Evolutionary conservation across 495 filamentous ascomycete genomes (phyloP).

Genomic region (Amorphotheca resinae): DNA sequence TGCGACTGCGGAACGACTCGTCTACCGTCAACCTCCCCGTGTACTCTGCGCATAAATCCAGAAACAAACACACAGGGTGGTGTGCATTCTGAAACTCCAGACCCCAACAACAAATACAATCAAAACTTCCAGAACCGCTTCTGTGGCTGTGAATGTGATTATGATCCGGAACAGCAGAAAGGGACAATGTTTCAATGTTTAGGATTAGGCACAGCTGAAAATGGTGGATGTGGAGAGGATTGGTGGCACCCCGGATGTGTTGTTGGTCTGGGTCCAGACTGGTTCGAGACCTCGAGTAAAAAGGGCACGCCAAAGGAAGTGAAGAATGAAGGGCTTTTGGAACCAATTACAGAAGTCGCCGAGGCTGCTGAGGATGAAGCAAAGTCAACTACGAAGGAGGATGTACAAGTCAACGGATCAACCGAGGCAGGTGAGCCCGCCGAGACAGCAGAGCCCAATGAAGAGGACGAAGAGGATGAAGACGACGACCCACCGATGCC

Average conservation of each 20-base stretch:
- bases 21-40: constrained; percentile 54
- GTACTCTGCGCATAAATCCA: constrained; percentile 63
- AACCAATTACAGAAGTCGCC: constrained; percentile 17
- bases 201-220: constrained; percentile 49
- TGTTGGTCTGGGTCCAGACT: constrained; percentile 57
- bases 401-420: background rate
- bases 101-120: constrained; percentile 74
- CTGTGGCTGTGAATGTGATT: constrained; percentile 79
- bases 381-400: constrained; percentile 6
- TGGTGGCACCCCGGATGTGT: constrained; percentile 98
- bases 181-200: constrained; percentile 99
- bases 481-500: constrained; percentile 46
- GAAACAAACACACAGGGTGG: constrained; percentile 60
- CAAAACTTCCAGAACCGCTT: constrained; percentile 90
- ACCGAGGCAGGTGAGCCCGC: background rate
- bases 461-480: constrained; percentile 12
- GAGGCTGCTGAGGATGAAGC: constrained; percentile 10
- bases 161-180: constrained; percentile 74
- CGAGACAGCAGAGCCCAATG: too few species aligned
- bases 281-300: constrained; percentile 37
- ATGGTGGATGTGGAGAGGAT: constrained; percentile 90
- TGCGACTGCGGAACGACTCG: constrained; percentile 94
- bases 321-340: constrained; percentile 13
- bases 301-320: constrained; percentile 19
- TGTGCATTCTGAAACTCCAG: constrained; percentile 60